Base-by-base conservation (phyloP, 192 early-diverging fungal species). In the Backusella parvicylindrica region DNA sequence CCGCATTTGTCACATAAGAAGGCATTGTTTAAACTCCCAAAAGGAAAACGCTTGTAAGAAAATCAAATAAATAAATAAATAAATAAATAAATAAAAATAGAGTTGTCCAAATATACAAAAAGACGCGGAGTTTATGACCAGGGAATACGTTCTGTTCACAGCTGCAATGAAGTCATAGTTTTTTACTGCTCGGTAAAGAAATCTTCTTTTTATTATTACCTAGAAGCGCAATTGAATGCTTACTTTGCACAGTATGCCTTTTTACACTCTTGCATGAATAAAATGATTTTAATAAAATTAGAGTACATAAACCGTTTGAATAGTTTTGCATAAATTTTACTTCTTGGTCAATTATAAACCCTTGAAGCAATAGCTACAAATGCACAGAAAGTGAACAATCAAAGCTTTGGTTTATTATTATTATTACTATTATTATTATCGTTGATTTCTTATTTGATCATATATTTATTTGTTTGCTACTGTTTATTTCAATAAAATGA, bases 1-100 rank as follows among this genome's bases (percentile, higher is more conserved):
- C 63, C 31, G 70, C 31, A 15, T 67, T 43, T 18, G 79, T 80
- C 16, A 80, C 70, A 80, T 80, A 76, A 6, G 79, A 80, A 26
- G 79, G 79, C 79, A 80, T 80, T 60, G 9, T 41, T 41, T 9
- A 41, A 41, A 12, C 11, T 41, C 40, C 15, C 15, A 47, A 47
- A 3, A 47, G 18, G 16, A 18, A 13, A 41, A 13, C 11, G 40
- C 40, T 41, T 13, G 40, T 16, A 37, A 32, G 0, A 11, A 28
- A 1, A 36, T n/a, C n/a, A 33, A 28, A 41, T 12, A 30, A 68
- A 35, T 18, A 47, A 6, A 47, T 3, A 47, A 47, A 47, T n/a
- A 33, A 28, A 41, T 12, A 30, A 68, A 35, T 18, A 47, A 6
- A 47, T 3, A 47, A 47, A 47, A 3, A 47, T 18, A 5, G 15